A percentile compares a stretch with the other conserved stretches of the same genome.
These are phyloP conservation scores for Lyophyllum atratum DNA, from an alignment of 768 basidiomycete genomes.

Conservation along the genomic window DNA sequence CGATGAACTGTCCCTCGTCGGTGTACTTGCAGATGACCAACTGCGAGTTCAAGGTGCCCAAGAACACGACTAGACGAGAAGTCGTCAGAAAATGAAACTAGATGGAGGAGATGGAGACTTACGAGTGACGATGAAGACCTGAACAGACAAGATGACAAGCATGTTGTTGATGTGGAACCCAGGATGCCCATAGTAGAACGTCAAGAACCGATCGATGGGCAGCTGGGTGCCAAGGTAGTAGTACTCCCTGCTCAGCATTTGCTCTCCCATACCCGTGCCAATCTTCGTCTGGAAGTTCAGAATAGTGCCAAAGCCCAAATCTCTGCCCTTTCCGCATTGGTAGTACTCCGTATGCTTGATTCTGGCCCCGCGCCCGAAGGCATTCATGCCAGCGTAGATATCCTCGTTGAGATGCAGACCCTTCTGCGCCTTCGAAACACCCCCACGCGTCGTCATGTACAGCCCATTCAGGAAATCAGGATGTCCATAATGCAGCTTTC, in stretches of 20 bases:
- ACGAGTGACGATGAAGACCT: conserved; percentile 93
- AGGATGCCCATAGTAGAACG: conserved; percentile 99
- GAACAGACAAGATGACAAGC: conserved; percentile 95
- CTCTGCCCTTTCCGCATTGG: conserved; percentile 98
- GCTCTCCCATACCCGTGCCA: conserved; percentile 99
- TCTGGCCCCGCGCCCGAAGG: conserved; percentile 92
- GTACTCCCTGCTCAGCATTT: conserved; percentile 98
- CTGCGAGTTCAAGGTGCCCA: conserved; percentile 88
- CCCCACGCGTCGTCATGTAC: conserved; percentile 98
- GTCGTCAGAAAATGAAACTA: conserved; percentile 1
- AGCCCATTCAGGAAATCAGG: conserved; percentile 98
- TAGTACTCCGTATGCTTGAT: conserved; percentile 99
- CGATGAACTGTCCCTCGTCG: conserved; percentile 66
- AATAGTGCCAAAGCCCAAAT: conserved; percentile 98
- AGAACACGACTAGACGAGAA: conserved; percentile 76
- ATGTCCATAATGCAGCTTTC: conserved; percentile 98
- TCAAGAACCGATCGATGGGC: conserved; percentile 97
- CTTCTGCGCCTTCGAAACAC: conserved; percentile 98
- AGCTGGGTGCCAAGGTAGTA: conserved; percentile 98
- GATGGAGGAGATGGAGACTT: conserved; percentile 32
- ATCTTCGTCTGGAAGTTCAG: conserved; percentile 99
- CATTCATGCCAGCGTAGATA: conserved; percentile 99
- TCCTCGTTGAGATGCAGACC: conserved; percentile 99
- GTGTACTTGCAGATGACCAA: conserved; percentile 82
- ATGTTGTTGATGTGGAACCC: conserved; percentile 99